Evolutionary conservation across 257 asterid species (phyloP).

Genomic region (Avicennia marina): DNA sequence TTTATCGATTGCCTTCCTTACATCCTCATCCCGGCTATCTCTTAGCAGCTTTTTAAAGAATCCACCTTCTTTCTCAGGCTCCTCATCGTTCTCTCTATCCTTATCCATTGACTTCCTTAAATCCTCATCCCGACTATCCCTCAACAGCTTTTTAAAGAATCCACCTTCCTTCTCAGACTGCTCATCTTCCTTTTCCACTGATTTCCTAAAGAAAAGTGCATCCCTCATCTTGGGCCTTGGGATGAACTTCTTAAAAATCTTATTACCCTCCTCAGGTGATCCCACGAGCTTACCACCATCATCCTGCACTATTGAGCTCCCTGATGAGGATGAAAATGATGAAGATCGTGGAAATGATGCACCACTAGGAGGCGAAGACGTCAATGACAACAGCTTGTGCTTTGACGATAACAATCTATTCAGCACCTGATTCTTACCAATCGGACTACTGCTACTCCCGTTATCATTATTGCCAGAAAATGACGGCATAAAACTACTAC

Average conservation of each 20-base stretch:
- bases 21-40: constrained; percentile 46
- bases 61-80: constrained; percentile 55
- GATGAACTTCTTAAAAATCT: constrained; percentile 55
- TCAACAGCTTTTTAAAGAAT: constrained; percentile 61
- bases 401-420: constrained; percentile 61
- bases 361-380: constrained; percentile 46
- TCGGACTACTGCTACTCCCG: constrained; percentile 26
- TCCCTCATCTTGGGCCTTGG: constrained; percentile 60
- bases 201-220: constrained; percentile 55
- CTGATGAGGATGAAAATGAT: constrained; percentile 41
- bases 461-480: constrained; percentile 7
- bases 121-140: constrained; percentile 80
- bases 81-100: constrained; percentile 54
- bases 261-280: constrained; percentile 49
- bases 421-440: constrained; percentile 59
- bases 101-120: constrained; percentile 50
- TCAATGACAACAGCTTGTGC: constrained; percentile 53
- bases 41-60: constrained; percentile 57
- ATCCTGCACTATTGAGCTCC: constrained; percentile 32
- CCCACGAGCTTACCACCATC: constrained; percentile 34
- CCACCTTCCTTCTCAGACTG: constrained; percentile 60
- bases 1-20: constrained; percentile 25
- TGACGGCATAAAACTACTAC: constrained; percentile 10
- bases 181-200: constrained; percentile 54
- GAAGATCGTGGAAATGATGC: constrained; percentile 31